A percentile compares a stretch with the other conserved stretches of the same genome.
phyloP scores from a whole-genome alignment of 208 protist genomes.

The Leishmania mexicana region DNA sequence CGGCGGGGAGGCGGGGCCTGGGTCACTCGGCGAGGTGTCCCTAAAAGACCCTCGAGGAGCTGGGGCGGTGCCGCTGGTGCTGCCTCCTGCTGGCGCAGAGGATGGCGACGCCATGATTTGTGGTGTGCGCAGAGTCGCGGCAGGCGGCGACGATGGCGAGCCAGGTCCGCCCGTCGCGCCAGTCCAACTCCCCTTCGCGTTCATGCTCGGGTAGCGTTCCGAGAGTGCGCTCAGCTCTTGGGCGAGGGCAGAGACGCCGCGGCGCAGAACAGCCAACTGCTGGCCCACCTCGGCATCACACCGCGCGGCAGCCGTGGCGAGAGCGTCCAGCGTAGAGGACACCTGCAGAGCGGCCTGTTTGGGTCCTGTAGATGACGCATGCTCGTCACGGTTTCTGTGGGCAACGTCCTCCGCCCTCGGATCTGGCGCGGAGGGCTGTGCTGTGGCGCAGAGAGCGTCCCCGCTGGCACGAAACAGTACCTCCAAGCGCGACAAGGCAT shows the following conservation, averaged over 20 bases:
- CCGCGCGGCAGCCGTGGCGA: conserved; percentile 13
- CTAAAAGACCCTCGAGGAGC: neutral
- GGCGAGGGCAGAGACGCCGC: conserved; percentile 29
- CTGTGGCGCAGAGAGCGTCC: conserved; percentile 7
- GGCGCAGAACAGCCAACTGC: conserved; percentile 30
- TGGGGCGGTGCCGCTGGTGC: neutral
- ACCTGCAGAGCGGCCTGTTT: conserved; percentile 6
- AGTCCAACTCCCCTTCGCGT: neutral
- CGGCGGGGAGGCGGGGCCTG: neutral
- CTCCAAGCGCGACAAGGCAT: conserved; percentile 2
- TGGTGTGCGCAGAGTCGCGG: conserved; percentile 11
- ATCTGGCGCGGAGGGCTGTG: neutral
- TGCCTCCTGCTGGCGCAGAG: neutral
- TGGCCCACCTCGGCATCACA: conserved; percentile 36
- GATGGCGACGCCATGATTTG: conserved; percentile 9
- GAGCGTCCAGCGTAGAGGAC: conserved; percentile 20
- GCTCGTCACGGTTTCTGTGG: neutral
- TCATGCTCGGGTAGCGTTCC: conserved; percentile 24
- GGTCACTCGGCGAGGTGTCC: neutral
- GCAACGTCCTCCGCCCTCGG: neutral
- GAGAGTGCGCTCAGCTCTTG: conserved; percentile 21
- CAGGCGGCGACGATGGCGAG: neutral
- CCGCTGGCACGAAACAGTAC: conserved; percentile 8
- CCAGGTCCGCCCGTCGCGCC: neutral
- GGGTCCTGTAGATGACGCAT: neutral